Conservation (phyloP, 305 asterid species). For the Fraxinus floribunda region DNA sequence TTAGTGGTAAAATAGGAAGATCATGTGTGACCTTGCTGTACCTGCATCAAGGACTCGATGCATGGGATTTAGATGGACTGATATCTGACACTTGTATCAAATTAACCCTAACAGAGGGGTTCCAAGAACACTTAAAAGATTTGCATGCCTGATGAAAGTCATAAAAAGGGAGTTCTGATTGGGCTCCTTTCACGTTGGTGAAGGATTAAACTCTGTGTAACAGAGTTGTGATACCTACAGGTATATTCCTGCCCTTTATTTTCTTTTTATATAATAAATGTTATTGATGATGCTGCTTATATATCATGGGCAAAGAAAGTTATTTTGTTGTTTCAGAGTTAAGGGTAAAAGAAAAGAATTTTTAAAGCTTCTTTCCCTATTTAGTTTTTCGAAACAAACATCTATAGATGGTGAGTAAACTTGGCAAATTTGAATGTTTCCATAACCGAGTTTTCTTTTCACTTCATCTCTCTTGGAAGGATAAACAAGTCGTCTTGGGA, state of each 20-base stretch:
- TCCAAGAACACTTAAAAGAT: slow-evolving; percentile 24
- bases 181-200: slow-evolving; percentile 59
- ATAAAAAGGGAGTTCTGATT: slow-evolving; percentile 30
- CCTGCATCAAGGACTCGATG: slow-evolving; percentile 26
- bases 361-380: not conserved
- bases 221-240: slow-evolving; percentile 62
- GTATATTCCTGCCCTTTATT: slow-evolving; percentile 28
- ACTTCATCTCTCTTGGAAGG: not conserved
- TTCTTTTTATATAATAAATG: not conserved
- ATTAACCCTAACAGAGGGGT: slow-evolving; percentile 18
- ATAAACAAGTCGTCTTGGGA: not conserved
- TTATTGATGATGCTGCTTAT: not conserved
- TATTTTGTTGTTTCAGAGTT: not conserved
- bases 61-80: slow-evolving; percentile 29
- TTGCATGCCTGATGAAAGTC: slow-evolving; percentile 26
- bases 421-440: not conserved
- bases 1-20: slow-evolving; percentile 32
- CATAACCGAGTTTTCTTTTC: not conserved
- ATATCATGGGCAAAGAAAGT: not conserved
- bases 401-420: not conserved
- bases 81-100: slow-evolving; percentile 25
- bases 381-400: not conserved
- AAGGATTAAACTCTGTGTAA: slow-evolving; percentile 51
- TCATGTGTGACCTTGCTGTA: slow-evolving; percentile 31
- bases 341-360: not conserved